Evolutionary conservation across 108 stramenopile species (phyloP), one percentile per base, ranked within the genome.

Genomic region (Skeletonema marinoi): DNA sequence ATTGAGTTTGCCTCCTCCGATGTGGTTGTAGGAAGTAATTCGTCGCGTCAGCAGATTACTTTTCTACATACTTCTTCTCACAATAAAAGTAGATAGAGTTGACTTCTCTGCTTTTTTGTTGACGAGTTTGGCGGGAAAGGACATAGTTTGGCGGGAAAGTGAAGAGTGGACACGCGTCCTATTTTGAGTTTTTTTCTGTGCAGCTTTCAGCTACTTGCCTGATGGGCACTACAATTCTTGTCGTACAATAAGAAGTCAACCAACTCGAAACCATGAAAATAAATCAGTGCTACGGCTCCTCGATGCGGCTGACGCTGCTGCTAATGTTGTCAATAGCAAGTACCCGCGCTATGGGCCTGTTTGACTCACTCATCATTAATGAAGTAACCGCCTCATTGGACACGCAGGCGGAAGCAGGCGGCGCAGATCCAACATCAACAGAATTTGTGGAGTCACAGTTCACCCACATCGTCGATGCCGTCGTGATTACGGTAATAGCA

Each of bases 201-300:
- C 25, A 25, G 25, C 25, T 25, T 25, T n/a, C n/a, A n/a, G n/a
- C n/a, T n/a, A n/a, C n/a, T n/a, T n/a, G n/a, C n/a, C n/a, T n/a
- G n/a, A n/a, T n/a, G n/a, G n/a, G n/a, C n/a, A n/a, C n/a, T n/a
- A n/a, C n/a, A n/a, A n/a, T n/a, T n/a, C n/a, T n/a, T n/a, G n/a
- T n/a, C n/a, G n/a, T n/a, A n/a, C n/a, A n/a, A n/a, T n/a, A n/a
- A n/a, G n/a, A n/a, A n/a, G n/a, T n/a, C n/a, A n/a, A n/a, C n/a
- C n/a, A 42, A 30, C 66, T 42, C 17, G 13, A 41, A 50, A 19
- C 29, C 36, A 3, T 35, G 25, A 60, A n/a, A 60, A 62, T 44
- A 67, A 75, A 39, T 68, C 66, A 66, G 16, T 14, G 3, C n/a
- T 50, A 46, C 44, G 44, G 44, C 4, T 3, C 44, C 44, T 46